Conservation (phyloP, 1,284 basidiomycete species). For the Peniophora sp. region DNA sequence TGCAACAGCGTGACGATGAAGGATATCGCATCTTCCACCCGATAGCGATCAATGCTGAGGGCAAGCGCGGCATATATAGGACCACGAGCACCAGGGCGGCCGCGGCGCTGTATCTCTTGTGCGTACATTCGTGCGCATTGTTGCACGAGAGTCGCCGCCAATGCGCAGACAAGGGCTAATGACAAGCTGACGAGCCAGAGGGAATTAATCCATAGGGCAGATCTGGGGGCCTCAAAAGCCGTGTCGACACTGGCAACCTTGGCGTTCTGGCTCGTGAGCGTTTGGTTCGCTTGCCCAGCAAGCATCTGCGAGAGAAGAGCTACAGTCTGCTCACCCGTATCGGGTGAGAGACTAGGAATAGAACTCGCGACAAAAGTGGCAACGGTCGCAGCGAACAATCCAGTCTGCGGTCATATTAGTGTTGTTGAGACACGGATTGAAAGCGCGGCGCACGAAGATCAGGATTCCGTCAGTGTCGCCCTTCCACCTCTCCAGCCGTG, state of each 20-base stretch:
- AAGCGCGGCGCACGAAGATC: too few species aligned
- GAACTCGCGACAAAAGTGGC: too few species aligned
- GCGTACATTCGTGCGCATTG: conserved; percentile 7
- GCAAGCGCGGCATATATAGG: conserved; percentile 4
- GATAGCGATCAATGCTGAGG: conserved; percentile 5
- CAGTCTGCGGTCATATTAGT: too few species aligned
- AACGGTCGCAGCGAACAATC: too few species aligned
- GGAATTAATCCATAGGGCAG: conserved; percentile 4
- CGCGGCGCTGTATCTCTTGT: conserved; percentile 3
- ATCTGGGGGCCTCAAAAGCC: not conserved
- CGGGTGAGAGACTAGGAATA: not conserved
- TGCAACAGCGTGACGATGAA: conserved; percentile 5
- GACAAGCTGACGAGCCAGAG: conserved; percentile 7
- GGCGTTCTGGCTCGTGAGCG: too few species aligned
- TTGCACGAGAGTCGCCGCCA: conserved; percentile 6
- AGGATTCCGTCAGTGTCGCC: too few species aligned
- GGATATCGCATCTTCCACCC: conserved; percentile 2
- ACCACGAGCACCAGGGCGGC: conserved; percentile 2
- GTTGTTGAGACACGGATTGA: too few species aligned
- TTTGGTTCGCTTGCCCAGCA: too few species aligned
- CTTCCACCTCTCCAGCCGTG: too few species aligned
- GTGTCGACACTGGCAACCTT: too few species aligned
- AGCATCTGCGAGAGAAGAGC: too few species aligned
- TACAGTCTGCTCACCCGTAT: too few species aligned
- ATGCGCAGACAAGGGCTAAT: conserved; percentile 3